Base-by-base conservation (phyloP, 139 green algal species). In the Chlorella sp. region DNA sequence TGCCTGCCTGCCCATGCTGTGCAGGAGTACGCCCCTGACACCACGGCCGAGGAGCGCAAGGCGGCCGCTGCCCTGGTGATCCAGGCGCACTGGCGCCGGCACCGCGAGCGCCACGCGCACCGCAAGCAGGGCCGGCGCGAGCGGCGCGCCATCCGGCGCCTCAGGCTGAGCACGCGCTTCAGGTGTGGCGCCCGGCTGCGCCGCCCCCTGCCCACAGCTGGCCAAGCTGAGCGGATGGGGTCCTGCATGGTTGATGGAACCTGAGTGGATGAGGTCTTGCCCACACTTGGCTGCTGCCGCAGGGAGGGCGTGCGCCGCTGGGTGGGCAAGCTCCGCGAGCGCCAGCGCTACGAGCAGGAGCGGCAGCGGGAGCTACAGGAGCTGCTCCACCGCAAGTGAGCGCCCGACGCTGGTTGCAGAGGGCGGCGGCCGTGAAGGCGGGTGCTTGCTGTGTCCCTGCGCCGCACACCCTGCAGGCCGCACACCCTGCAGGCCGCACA, bases 1-100 rank as follows among this genome's bases (percentile, higher is more conserved):
- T n/a, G 19, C 61, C 19, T 27, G 14, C 17, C 17, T 55, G 14
- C 36, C 36, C 12, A 8, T 35, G 2, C 48, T 8, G n/a, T 23
- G 31, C 67, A 74, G 55, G 56, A 76, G 56, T 67, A 45, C 42
- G 36, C n/a, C 6, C 55, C 70, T 0, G 38, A 29, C 27, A 55
- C 15, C 23, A 42, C 42, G n/a, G 21, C 38, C 12, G 70, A 67
- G 29, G 23, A 40, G 70, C 40, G 40, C 0, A 40, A 29, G 9
- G 41, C 40, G 15, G 31, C 29, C 12, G 70, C 70, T 2, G 55
- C 56, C 3, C 40, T 60, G 56, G 42, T 43, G 5, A 76, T 76
- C 41, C 41, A 36, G 70, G 40, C 45, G 36, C 2, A 4, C 27
- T 76, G 69, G 53, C 27, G 53, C 25, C 29, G 19, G 36, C 11